These are phyloP conservation scores for Annona cherimola DNA, from an alignment of 164 flowering plant genomes.

Conservation along the genomic window DNA sequence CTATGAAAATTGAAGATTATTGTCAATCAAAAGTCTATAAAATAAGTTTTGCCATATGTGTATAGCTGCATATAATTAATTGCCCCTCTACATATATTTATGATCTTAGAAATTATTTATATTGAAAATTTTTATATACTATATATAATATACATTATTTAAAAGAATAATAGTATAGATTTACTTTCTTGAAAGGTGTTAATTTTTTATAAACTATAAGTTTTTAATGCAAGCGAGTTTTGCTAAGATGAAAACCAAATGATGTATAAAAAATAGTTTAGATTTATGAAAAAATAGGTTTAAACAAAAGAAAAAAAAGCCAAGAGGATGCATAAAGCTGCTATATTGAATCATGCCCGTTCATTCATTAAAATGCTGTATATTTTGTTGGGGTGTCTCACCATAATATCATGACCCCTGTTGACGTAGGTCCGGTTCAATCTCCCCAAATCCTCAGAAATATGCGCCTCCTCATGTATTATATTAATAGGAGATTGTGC, in stretches of 20 bases:
- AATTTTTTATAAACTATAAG: too few relatives aligned
- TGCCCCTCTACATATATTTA: too few relatives aligned
- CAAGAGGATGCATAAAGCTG: neutral
- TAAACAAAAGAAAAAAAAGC: neutral
- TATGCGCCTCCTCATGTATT: conserved; percentile 10
- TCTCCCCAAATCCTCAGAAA: conserved; percentile 9
- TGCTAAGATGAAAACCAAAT: neutral
- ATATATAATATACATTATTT: neutral
- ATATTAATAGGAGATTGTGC: conserved; percentile 35
- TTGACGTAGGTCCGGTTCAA: conserved; percentile 17
- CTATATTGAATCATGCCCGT: neutral
- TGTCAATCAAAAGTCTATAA: too few relatives aligned
- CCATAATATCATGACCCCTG: conserved; percentile 30
- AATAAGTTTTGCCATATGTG: too few relatives aligned
- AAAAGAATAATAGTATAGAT: neutral
- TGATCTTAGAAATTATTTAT: too few relatives aligned
- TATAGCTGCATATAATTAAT: too few relatives aligned
- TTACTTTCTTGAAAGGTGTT: too few relatives aligned
- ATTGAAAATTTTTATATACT: too few relatives aligned
- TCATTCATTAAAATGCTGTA: neutral
- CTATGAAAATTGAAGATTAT: too few relatives aligned
- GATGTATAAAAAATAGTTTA: neutral
- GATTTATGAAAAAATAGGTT: neutral
- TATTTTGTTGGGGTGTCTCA: neutral
- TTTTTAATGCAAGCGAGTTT: neutral